These are phyloP conservation scores for Penicillium carneum DNA, from an alignment of 2,329 filamentous ascomycete species.

Conservation along the genomic window DNA sequence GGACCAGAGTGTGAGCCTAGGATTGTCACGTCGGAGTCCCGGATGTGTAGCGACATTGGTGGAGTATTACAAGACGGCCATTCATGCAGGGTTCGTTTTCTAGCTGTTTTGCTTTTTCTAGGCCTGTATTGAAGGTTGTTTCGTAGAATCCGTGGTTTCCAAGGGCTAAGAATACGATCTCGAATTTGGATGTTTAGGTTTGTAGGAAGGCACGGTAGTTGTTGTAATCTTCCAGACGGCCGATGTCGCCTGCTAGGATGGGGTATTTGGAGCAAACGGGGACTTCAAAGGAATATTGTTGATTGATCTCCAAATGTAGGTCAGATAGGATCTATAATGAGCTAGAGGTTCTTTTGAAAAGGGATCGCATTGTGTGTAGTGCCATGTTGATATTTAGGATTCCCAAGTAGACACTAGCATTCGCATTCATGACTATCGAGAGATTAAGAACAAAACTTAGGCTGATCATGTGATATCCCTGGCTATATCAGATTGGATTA, in stretches of 20 bases:
- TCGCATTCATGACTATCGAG: not conserved
- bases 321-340: conserved; percentile 42
- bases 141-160: conserved; percentile 45
- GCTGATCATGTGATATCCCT: not conserved
- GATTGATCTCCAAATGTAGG: conserved; percentile 42
- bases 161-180: conserved; percentile 34
- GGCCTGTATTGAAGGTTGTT: conserved; percentile 28
- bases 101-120: conserved; percentile 37
- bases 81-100: conserved; percentile 39
- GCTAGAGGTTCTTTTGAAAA: not conserved
- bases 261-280: conserved; percentile 32
- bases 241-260: conserved; percentile 38
- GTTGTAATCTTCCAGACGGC: conserved; percentile 37
- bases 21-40: conserved; percentile 54
- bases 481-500: not conserved
- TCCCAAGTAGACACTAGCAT: too few species aligned
- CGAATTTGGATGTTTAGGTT: conserved; percentile 32
- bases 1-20: conserved; percentile 67
- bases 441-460: not conserved
- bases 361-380: not conserved
- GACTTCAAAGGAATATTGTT: conserved; percentile 37
- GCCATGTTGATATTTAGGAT: not conserved
- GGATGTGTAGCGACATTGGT: conserved; percentile 37
- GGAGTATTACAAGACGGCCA: conserved; percentile 38
- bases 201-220: conserved; percentile 37